Evolutionary conservation across 768 basidiomycete genomes (phyloP).

Genomic region (Hygrocybe punicea): DNA sequence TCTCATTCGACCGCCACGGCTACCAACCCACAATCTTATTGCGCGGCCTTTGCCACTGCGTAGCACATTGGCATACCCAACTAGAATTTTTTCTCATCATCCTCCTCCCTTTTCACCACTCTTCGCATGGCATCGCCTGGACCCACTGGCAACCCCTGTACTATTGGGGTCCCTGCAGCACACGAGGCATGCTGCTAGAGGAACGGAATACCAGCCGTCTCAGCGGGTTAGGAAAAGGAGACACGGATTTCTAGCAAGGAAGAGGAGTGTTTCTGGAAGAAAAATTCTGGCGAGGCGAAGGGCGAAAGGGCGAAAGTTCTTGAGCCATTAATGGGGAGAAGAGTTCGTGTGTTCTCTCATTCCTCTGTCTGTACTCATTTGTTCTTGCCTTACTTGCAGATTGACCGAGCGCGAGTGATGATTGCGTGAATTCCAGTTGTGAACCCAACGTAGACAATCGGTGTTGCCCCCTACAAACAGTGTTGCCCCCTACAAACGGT

Average conservation of each 20-base stretch:
- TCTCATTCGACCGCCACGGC: background rate
- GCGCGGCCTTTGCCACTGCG: background rate
- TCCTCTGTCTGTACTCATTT: background rate
- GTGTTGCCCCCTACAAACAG: too few relatives aligned
- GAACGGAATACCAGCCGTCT: slow-evolving; percentile 5
- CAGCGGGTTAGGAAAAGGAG: slow-evolving; percentile 7
- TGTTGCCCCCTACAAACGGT: too few relatives aligned
- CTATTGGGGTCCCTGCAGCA: slow-evolving; percentile 4
- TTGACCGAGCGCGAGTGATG: too few relatives aligned
- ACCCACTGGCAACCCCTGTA: background rate
- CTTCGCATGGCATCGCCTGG: background rate
- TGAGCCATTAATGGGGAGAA: background rate
- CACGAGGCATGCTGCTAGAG: slow-evolving; percentile 1
- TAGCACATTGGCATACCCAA: background rate
- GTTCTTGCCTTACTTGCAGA: too few relatives aligned
- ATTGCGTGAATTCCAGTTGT: too few relatives aligned
- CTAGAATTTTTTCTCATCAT: background rate
- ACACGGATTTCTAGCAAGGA: slow-evolving; percentile 7
- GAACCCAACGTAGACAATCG: too few relatives aligned
- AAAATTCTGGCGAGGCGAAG: slow-evolving; percentile 4
- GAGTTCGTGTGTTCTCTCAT: background rate
- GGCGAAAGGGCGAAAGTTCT: slow-evolving; percentile 6
- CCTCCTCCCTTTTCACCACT: background rate
- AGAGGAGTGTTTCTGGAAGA: slow-evolving; percentile 3
- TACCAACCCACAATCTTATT: background rate